These are phyloP conservation scores for Myrmaecium sp. DNA, from an alignment of 2,329 filamentous ascomycete species.

Conservation along the genomic window DNA sequence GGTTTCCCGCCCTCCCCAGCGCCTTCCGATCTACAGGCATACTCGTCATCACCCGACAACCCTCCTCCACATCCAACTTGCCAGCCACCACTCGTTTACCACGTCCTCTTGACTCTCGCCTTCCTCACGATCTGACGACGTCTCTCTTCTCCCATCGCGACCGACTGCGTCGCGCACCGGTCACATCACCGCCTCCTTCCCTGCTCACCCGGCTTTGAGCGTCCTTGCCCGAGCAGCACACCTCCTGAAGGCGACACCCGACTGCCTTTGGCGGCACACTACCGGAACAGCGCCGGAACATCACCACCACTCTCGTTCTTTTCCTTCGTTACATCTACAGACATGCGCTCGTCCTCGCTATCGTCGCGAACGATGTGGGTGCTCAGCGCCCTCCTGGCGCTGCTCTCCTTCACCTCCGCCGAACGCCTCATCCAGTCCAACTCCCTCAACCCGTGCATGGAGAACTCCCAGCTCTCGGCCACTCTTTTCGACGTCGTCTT, in stretches of 20 bases:
- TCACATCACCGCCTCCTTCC: no score
- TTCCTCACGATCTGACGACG: no score
- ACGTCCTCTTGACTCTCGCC: no score
- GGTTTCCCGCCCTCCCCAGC: no score
- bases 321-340: no score
- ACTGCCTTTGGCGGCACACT: constrained; percentile 1
- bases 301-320: no score
- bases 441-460: constrained; percentile 72
- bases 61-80: no score
- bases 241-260: constrained; percentile 3
- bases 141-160: no score
- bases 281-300: constrained; percentile 1
- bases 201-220: constrained; percentile 4
- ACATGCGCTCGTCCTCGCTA: constrained; percentile 2
- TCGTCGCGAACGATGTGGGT: constrained; percentile 1
- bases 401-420: constrained; percentile 12
- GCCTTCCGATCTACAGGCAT: no score
- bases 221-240: constrained; percentile 3
- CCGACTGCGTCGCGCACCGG: no score
- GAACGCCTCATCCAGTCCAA: constrained; percentile 59
- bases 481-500: constrained; percentile 76
- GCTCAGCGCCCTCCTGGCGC: constrained; percentile 4
- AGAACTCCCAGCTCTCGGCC: constrained; percentile 73
- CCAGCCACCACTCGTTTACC: no score
- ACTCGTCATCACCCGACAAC: no score